Evolutionary conservation across 1,284 basidiomycete genomes (phyloP), one percentile per base, ranked within the genome.

Genomic region (Pseudozyma sp.): DNA sequence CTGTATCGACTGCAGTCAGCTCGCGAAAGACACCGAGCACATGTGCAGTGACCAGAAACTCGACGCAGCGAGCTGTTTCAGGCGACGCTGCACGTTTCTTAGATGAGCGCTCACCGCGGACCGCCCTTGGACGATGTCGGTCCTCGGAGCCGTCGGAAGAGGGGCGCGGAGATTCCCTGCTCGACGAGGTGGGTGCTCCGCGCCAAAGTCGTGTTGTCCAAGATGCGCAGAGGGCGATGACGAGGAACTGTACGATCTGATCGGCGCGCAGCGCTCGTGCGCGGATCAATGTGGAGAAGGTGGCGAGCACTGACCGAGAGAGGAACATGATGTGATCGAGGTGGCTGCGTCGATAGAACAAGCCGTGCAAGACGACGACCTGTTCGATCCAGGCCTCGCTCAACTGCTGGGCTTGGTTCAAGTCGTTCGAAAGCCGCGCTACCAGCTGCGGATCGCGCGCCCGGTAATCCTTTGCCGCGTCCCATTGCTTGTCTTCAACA

Each of bases 31-130:
- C 86, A 19, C 88, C 88, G 29, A 97, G 86, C n/a, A 94, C 85
- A 84, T 95, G 92, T 2, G 87, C 86, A 42, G 91, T 87, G 37
- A 92, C 89, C 46, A 88, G 88, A 58, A 89, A 88, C 85, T 94
- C 93, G 56, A 76, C 60, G n/a, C 71, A 68, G n/a, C 62, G 50
- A 3, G 52, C 65, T 11, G 64, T 69, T 40, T 73, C 68, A 2
- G 68, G 64, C 24, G 54, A 74, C 13, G 70, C 46, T 5, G 65
- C 57, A 7, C 65, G 65, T 47, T 39, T 68, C 49, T 57, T 67
- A 19, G 65, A 68, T 5, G 70, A 57, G 11, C 65, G 48, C 91
- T 91, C 73, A 94, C 89, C 7, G 89, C 87, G 53, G 92, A 88
- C 46, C 1, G 55, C 59, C 14, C 56, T 31, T 16, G 70, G 70